Percentiles rank a stretch among this genome's conserved stretches.
phyloP scores from a whole-genome alignment of 2,329 filamentous ascomycete genomes.

The Aurifilum marmelostoma region DNA sequence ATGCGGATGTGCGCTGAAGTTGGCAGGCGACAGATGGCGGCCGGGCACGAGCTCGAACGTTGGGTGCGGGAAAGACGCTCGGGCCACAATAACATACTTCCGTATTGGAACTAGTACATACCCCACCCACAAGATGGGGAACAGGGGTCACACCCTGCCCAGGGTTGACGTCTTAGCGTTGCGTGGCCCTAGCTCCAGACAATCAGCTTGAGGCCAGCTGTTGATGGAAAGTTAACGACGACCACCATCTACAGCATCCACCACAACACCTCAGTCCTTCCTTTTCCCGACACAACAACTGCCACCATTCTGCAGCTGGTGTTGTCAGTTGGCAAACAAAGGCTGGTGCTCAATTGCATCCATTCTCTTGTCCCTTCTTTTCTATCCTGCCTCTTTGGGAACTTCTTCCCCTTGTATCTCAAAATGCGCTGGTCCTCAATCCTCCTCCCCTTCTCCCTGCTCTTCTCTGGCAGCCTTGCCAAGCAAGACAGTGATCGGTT shows the following conservation, averaged over 20 bases:
- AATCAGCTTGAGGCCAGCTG: constrained; percentile 21
- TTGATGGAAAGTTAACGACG: neutral
- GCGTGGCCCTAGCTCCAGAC: constrained; percentile 20
- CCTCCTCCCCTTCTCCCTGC: constrained; percentile 65
- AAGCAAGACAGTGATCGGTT: constrained; percentile 74
- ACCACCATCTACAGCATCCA: neutral
- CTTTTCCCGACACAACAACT: neutral
- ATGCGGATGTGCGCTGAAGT: constrained; percentile 3
- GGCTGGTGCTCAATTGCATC: constrained; percentile 9
- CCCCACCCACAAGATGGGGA: neutral
- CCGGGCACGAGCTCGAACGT: neutral
- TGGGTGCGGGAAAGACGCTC: constrained; percentile 11
- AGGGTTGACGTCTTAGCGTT: constrained; percentile 20
- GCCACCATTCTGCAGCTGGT: constrained; percentile 21
- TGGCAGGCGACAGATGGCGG: neutral
- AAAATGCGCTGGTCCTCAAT: constrained; percentile 72
- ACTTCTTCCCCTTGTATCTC: constrained; percentile 28
- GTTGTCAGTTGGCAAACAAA: constrained; percentile 13
- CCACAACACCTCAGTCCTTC: neutral
- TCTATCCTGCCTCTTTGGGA: neutral
- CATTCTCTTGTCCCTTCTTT: neutral
- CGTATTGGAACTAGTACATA: neutral
- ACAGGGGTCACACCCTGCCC: constrained; percentile 6
- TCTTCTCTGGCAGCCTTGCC: constrained; percentile 55
- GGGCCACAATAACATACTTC: constrained; percentile 16